Evolutionary conservation across 768 basidiomycete species (phyloP), one percentile per base, ranked within the genome.

Genomic region (Tephrocybe sp.): DNA sequence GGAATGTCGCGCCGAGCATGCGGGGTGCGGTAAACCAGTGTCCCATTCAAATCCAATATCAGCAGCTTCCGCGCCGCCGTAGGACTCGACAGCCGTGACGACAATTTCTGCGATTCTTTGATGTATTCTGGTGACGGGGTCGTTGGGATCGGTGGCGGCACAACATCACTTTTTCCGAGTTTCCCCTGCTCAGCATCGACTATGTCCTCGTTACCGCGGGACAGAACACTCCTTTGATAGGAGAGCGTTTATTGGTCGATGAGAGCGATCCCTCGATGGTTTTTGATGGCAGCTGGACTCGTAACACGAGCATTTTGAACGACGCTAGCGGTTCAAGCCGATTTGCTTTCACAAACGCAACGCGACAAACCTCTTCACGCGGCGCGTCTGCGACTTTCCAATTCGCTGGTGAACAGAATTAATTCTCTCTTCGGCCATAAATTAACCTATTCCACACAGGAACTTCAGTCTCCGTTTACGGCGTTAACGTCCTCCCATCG

Each of bases 11-110:
- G 42, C 7, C 40, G 53, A 12, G 48, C 47, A 47, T 73, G 76
- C 0, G 75, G 67, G 4, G 82, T 75, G 25, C 88, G 84, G 25
- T 81, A 72, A 21, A 91, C 75, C 14, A 91, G 77, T 0, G 87
- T 84, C 12, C 89, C 89, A 56, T 91, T 89, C 23, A 89, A 71
- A 62, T 92, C 89, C 6, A 92, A 75, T 4, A 91, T 75, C 43
- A 91, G 74, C 1, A 91, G 76, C 61, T 90, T 91, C 20, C 84
- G 76, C 4, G 4, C 64, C 58, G 14, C 53, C 42, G 65, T 45
- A 9, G 68, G 64, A 5, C 66, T 58, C 0, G 49, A 17, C 4
- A 74, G 54, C 3, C 47, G 56, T 8, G 45, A 42, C 7, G 73
- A 73, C 0, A 68, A 64, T 28, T 64, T 51, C 0, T 59, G 54